Base-by-base conservation (phyloP, 73 alveolate species). In the Urostyla sp. region DNA sequence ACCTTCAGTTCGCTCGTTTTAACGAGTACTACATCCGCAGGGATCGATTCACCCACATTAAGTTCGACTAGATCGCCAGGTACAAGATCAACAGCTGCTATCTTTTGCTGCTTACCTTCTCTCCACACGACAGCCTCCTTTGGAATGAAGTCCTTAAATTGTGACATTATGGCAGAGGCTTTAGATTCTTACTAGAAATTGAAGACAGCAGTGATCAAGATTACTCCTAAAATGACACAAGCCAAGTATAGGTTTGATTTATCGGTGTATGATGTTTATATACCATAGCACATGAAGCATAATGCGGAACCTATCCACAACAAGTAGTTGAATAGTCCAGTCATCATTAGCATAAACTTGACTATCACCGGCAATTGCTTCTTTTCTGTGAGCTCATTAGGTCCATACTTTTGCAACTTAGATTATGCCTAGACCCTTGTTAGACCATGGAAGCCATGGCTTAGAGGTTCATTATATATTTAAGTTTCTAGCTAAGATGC, bases 41-140 rank as follows among this genome's bases (percentile, higher is more conserved):
- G 99, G 10, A 97, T 93, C 63, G 87, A 93, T 74, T 97, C 99
- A 23, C 99, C 99, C 46, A 92, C 85, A 86, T 94, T 94, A 36
- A 96, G 84, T 40, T 60, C 87, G 4, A 96, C 98, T 16, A 97
- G 85, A 90, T 97, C 99, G 15, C 99, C 99, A 24, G 96, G 96
- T 44, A 95, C 99, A 0, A 96, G 75, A 37, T 92, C 90, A 40
- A 80, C 73, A 7, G 98, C 97, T 15, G 93, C 91, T 0, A 94
- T 84, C 57, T 75, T 75, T 59, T 73, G 57, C 49, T 83, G 87
- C 45, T 43, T 88, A 3, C 98, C 98, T 52, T 88, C 96, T 86
- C 99, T 87, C 40, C 90, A 85, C 18, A 94, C 98, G 0, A 80
- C 60, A 37, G 95, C 94, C 37, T 83, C 74, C 15, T 93, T 94